These are phyloP conservation scores for Voacanga thouarsii DNA, from an alignment of 257 asterid genomes.

Conservation along the genomic window DNA sequence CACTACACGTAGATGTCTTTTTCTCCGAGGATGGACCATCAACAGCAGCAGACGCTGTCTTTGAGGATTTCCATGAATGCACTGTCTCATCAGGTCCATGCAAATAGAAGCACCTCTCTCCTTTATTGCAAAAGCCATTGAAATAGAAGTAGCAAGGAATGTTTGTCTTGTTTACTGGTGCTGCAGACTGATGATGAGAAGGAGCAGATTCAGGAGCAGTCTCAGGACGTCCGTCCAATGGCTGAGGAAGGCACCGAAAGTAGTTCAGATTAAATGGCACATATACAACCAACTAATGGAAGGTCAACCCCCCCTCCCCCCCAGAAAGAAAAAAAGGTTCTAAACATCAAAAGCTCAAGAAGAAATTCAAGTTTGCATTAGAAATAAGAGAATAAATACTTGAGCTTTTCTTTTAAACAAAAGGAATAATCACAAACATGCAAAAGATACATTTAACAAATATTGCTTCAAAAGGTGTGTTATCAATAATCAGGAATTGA, in stretches of 20 bases:
- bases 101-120: slow-evolving; percentile 33
- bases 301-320: not conserved
- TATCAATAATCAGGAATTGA: not conserved
- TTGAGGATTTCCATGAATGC: slow-evolving; percentile 19
- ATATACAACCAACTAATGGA: slow-evolving; percentile 1
- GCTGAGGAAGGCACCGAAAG: slow-evolving; percentile 26
- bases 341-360: not conserved
- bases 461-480: not conserved
- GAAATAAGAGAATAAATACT: not conserved
- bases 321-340: not conserved
- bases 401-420: not conserved
- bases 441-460: not conserved
- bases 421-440: not conserved
- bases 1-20: slow-evolving; percentile 28
- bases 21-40: slow-evolving; percentile 20
- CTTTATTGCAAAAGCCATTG: slow-evolving; percentile 42
- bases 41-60: slow-evolving; percentile 19
- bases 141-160: slow-evolving; percentile 35
- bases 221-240: slow-evolving; percentile 30
- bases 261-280: not conserved
- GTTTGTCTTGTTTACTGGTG: slow-evolving; percentile 28
- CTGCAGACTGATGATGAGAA: slow-evolving; percentile 20
- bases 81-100: slow-evolving; percentile 32
- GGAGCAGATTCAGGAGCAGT: slow-evolving; percentile 22
- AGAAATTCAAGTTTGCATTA: not conserved